A percentile compares a stretch with the other conserved stretches of the same genome.
Conservation (phyloP, 2,329 filamentous ascomycete genomes). For the Phoma sp. region DNA sequence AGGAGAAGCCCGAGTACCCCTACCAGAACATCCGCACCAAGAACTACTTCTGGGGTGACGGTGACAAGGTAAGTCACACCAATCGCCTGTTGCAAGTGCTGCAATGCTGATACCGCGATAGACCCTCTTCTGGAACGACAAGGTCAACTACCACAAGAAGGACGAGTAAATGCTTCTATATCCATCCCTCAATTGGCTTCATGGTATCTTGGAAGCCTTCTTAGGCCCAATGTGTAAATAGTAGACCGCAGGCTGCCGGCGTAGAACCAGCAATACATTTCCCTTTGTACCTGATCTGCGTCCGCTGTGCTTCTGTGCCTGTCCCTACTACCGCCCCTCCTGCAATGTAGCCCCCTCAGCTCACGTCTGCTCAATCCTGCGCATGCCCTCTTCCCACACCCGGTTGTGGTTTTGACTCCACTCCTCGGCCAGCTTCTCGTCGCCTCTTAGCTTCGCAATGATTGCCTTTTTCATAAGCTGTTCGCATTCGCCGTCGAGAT, state of each 20-base stretch:
- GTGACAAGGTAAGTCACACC: constrained; percentile 77
- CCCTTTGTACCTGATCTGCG: constrained; percentile 33
- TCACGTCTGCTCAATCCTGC: constrained; percentile 17
- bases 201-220: constrained; percentile 12
- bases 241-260: constrained; percentile 29
- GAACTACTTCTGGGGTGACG: constrained; percentile 94
- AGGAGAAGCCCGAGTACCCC: constrained; percentile 90
- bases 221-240: constrained; percentile 33
- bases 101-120: constrained; percentile 22
- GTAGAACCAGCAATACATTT: constrained; percentile 40
- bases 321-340: neutral
- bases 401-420: constrained; percentile 47
- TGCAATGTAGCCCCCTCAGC: neutral
- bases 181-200: constrained; percentile 9
- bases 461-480: constrained; percentile 83
- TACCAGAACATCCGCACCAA: constrained; percentile 98
- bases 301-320: constrained; percentile 1
- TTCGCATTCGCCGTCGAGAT: constrained; percentile 74
- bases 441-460: constrained; percentile 70
- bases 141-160: constrained; percentile 97
- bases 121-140: constrained; percentile 80
- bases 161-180: constrained; percentile 60
- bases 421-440: constrained; percentile 45
- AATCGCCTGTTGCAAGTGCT: neutral
- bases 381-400: constrained; percentile 42